These are phyloP conservation scores for Daedalea quercina DNA, from an alignment of 768 basidiomycete species.

Conservation along the genomic window DNA sequence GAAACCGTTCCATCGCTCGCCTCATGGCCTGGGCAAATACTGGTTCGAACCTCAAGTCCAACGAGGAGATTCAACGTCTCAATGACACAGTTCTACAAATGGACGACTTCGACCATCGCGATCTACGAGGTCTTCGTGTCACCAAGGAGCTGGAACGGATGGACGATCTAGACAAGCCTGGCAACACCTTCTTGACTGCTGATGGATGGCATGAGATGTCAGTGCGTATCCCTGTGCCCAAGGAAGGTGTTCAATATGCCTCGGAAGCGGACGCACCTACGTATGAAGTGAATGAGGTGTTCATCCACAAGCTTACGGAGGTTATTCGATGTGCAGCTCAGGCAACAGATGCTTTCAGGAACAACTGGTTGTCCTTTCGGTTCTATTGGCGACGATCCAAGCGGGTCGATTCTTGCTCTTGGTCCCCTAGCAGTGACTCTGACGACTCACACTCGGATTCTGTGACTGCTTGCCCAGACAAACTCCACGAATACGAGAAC, in stretches of 20 bases:
- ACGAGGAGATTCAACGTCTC: conserved; percentile 9
- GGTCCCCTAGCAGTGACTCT: too few relatives aligned
- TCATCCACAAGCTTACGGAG: conserved; percentile 16
- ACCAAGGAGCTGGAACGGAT: conserved; percentile 3
- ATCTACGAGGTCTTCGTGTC: neutral
- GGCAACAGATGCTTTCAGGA: neutral
- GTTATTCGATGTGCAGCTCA: conserved; percentile 1
- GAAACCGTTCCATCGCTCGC: conserved; percentile 14
- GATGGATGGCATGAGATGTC: conserved; percentile 13
- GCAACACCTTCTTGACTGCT: conserved; percentile 5
- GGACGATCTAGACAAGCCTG: conserved; percentile 2
- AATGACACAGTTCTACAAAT: too few relatives aligned
- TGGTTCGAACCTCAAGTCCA: conserved; percentile 21
- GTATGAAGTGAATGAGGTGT: conserved; percentile 23
- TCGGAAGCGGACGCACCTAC: conserved; percentile 22
- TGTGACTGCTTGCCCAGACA: neutral
- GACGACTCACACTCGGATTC: neutral
- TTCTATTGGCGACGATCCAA: neutral
- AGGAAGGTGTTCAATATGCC: neutral
- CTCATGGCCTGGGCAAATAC: conserved; percentile 26
- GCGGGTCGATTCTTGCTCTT: too few relatives aligned
- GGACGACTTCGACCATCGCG: neutral
- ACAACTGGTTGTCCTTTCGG: conserved; percentile 4
- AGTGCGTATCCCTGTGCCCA: conserved; percentile 20
- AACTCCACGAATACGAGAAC: neutral